Percentiles rank a stretch among this genome's conserved stretches.
Evolutionary conservation across 495 filamentous ascomycete species (phyloP).

Genomic region (Penicillium silybi): DNA sequence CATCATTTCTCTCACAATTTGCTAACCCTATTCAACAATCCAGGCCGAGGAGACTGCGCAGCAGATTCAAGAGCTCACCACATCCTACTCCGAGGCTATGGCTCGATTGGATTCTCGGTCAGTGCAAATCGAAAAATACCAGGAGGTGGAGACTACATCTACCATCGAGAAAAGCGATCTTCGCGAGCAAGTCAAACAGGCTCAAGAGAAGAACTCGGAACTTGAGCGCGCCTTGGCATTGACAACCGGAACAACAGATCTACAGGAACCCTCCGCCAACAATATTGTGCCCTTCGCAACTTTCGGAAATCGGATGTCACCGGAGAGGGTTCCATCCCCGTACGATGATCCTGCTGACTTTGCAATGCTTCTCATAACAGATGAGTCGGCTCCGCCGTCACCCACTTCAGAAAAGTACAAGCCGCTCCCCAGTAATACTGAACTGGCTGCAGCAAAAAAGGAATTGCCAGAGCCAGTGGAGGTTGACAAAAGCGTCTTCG

Average conservation of each 20-base stretch:
- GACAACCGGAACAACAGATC: not conserved
- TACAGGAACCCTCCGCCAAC: not conserved
- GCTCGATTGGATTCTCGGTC: conserved; percentile 16
- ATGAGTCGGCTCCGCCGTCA: conserved; percentile 6
- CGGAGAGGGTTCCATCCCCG: not conserved
- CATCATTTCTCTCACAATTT: not conserved
- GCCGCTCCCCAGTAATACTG: not conserved
- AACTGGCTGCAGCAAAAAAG: not conserved
- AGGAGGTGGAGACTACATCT: conserved; percentile 16
- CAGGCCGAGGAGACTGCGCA: conserved; percentile 21
- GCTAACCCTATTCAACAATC: conserved; percentile 7
- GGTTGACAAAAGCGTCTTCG: not conserved
- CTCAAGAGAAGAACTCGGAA: conserved; percentile 12
- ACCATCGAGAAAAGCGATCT: conserved; percentile 17
- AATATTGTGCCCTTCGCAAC: conserved; percentile 15
- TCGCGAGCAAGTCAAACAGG: conserved; percentile 20
- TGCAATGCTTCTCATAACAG: conserved; percentile 30
- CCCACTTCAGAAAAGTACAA: not conserved
- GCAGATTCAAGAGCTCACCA: conserved; percentile 20
- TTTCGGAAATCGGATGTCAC: conserved; percentile 1
- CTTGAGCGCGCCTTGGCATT: conserved; percentile 14
- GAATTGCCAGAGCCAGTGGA: not conserved
- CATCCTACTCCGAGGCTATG: conserved; percentile 9
- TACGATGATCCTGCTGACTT: conserved; percentile 28
- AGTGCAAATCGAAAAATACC: conserved; percentile 18